Evolutionary conservation across 805 yeast species (phyloP), one percentile per base, ranked within the genome.

Genomic region (Candida sonorensis): DNA sequence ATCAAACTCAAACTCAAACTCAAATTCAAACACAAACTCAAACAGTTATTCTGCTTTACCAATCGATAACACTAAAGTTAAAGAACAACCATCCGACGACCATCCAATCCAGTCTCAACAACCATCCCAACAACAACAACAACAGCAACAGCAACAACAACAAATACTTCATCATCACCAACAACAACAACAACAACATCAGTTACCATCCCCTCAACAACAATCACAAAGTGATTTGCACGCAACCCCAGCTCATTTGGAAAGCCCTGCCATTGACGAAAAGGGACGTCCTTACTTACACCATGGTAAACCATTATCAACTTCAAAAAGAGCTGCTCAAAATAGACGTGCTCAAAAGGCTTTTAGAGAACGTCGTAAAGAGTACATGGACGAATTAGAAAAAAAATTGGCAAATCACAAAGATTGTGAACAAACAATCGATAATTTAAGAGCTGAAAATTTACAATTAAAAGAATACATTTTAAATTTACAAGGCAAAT

Each of bases 291-390:
- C 41, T 8, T 23, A 32, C 10, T 16, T 41, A 13, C 45, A 45
- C 35, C 48, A 46, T 31, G 56, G 67, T 26, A 56, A 72, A 35
- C 67, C 70, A 12, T 60, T 80, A 26, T 68, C 77, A 15, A 70
- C 67, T 35, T 75, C 92, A 25, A 85, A 84, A 56, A 75, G 97
- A 41, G 96, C 96, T 2, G 87, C 81, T 7, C 97, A 88, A 59
- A 88, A 88, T 63, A 67, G 97, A 50, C 78, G 75, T 39, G 96
- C 97, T 4, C 97, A 88, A 61, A 75, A 84, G 45, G 95, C 95
- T 7, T 88, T 87, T 61, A 72, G 97, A 51, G 78, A 77, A 52
- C 70, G 96, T 39, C 80, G 83, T 52, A 95, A 87, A 48, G 70
- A 74, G 36, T 79, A 85, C 49, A 76, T 88, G 43, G 81, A 77